Conservation (phyloP, 345 rosid species). For the Populus pruinosa region DNA sequence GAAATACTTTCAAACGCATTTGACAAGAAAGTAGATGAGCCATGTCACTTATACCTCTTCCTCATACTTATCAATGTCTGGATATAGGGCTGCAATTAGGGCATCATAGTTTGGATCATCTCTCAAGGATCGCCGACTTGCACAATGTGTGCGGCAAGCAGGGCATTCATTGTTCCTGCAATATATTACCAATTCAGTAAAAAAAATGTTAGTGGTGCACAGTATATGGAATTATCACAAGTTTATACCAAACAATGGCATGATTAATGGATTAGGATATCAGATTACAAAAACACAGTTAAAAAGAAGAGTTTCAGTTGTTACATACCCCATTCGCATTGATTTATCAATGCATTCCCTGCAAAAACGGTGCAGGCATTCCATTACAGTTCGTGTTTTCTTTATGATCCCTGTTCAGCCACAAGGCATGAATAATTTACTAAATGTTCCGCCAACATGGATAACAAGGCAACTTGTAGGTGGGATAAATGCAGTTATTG, state of each 20-base stretch:
- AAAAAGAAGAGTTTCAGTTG: background rate
- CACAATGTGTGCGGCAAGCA: slow-evolving; percentile 96
- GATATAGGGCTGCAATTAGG: slow-evolving; percentile 72
- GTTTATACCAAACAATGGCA: slow-evolving; percentile 6
- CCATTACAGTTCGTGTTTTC: slow-evolving; percentile 96
- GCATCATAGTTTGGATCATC: slow-evolving; percentile 94
- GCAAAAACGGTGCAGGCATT: slow-evolving; percentile 92
- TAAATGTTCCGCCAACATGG: background rate
- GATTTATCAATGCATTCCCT: slow-evolving; percentile 95
- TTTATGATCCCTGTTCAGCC: slow-evolving; percentile 68
- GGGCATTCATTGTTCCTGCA: slow-evolving; percentile 97
- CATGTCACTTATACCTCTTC: slow-evolving; percentile 52
- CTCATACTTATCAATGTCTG: slow-evolving; percentile 74
- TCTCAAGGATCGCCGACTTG: slow-evolving; percentile 93
- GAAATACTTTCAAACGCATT: slow-evolving; percentile 12
- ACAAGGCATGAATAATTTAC: slow-evolving; percentile 9
- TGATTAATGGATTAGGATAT: background rate
- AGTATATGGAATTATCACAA: slow-evolving; percentile 9
- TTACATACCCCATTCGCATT: slow-evolving; percentile 86
- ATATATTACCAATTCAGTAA: slow-evolving; percentile 17
- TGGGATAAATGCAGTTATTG: background rate
- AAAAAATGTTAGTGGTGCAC: background rate
- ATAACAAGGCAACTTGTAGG: background rate
- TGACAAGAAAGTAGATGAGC: background rate
- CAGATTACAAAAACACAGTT: background rate